Conservation (phyloP, 129 eudicot genomes). For the Escallonia rubra region DNA sequence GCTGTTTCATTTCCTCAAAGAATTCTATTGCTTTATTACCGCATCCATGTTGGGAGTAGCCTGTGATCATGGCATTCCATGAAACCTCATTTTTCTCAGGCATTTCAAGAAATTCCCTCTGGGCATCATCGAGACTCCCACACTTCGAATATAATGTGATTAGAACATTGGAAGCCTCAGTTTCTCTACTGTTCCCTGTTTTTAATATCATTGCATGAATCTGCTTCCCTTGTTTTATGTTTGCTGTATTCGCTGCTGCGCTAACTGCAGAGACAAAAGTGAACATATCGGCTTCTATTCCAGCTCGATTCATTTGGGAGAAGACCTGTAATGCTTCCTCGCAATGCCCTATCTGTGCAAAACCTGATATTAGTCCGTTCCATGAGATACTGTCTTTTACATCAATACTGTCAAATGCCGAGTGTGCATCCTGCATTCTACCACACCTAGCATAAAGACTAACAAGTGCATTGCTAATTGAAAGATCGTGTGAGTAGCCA, state of each 20-base stretch:
- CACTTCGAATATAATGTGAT: constrained; percentile 86
- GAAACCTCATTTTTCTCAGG: constrained; percentile 66
- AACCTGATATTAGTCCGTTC: constrained; percentile 89
- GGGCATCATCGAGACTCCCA: constrained; percentile 75
- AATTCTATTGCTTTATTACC: constrained; percentile 72
- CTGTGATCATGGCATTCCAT: constrained; percentile 98
- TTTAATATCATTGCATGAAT: constrained; percentile 71
- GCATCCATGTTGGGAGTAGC: constrained; percentile 92
- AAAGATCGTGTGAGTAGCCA: constrained; percentile 77
- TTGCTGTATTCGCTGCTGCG: constrained; percentile 84
- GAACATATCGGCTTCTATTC: constrained; percentile 61
- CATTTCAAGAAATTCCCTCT: constrained; percentile 56
- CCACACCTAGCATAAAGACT: constrained; percentile 92
- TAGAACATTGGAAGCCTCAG: constrained; percentile 79
- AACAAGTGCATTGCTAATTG: constrained; percentile 80
- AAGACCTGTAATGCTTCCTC: constrained; percentile 77
- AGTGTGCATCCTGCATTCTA: constrained; percentile 55
- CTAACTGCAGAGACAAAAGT: constrained; percentile 85
- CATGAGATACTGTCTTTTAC: constrained; percentile 69
- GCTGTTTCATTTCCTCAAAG: constrained; percentile 68
- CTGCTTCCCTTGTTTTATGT: constrained; percentile 73
- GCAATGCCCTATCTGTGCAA: constrained; percentile 73
- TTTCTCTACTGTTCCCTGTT: constrained; percentile 59
- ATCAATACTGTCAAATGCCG: constrained; percentile 60
- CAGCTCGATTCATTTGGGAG: constrained; percentile 54